A percentile compares a stretch with the other conserved stretches of the same genome.
phyloP scores from a whole-genome alignment of 148 eudicot genomes.

The Mesembryanthemum crystallinum region DNA sequence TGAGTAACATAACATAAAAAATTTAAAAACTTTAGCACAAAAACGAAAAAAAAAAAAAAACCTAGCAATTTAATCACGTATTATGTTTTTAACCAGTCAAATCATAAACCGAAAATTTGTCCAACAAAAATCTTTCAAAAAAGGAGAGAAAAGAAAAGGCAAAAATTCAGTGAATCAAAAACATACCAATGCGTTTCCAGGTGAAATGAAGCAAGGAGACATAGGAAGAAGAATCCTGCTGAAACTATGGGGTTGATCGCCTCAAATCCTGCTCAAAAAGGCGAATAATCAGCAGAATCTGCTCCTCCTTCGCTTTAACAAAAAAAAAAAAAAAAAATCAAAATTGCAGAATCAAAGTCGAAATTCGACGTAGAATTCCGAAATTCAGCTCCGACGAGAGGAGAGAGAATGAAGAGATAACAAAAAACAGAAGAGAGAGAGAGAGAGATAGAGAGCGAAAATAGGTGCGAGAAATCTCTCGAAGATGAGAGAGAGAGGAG shows the following conservation, averaged over 20 bases:
- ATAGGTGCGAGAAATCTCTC: too few relatives aligned
- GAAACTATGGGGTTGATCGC: neutral
- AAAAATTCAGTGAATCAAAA: neutral
- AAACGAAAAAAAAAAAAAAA: neutral
- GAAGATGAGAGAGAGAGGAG: too few relatives aligned
- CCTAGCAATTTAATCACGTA: neutral
- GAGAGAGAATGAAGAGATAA: too few relatives aligned
- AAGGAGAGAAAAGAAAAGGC: neutral
- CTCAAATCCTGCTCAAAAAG: neutral
- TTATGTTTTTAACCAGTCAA: neutral
- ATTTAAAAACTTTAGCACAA: neutral
- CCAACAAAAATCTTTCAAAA: neutral
- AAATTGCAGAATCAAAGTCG: neutral
- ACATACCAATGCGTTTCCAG: slow-evolving; percentile 27
- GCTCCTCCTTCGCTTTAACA: too few relatives aligned
- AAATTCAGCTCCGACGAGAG: too few relatives aligned
- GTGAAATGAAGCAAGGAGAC: slow-evolving; percentile 15
- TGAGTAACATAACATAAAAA: neutral
- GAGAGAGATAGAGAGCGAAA: too few relatives aligned
- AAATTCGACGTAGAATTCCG: neutral
- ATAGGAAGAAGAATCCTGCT: neutral
- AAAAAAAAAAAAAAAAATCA: neutral
- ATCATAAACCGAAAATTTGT: neutral
- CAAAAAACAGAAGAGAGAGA: too few relatives aligned
- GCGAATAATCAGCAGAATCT: slow-evolving; percentile 1